Conservation (phyloP, 345 rosid genomes). For the Eucalyptus decipiens region DNA sequence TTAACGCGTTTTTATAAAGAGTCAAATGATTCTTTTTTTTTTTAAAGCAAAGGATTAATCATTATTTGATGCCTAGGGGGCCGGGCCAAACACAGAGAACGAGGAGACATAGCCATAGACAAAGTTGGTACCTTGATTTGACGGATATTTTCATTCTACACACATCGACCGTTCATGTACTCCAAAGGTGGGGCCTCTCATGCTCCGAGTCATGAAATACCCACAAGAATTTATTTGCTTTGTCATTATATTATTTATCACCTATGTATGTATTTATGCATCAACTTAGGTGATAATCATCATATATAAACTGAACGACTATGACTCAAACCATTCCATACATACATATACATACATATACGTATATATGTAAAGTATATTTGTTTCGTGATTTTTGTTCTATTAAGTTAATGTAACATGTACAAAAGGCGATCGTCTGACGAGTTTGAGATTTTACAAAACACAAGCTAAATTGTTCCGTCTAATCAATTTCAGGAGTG, state of each 20-base stretch:
- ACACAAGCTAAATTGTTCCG: neutral
- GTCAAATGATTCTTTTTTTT: neutral
- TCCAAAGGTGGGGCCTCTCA: neutral
- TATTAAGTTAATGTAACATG: neutral
- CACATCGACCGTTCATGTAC: neutral
- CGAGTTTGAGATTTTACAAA: neutral
- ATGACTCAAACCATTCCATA: neutral
- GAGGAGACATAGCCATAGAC: neutral
- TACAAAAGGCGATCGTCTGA: accelerated
- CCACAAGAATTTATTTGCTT: neutral
- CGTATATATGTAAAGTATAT: neutral
- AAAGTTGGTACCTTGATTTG: neutral
- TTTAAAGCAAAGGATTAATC: neutral
- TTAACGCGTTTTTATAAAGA: neutral
- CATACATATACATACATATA: too few species aligned
- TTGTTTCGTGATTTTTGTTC: neutral
- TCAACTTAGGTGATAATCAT: neutral
- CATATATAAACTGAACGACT: neutral
- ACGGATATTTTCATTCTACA: neutral
- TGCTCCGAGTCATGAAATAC: neutral
- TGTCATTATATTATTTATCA: neutral
- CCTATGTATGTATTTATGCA: neutral
- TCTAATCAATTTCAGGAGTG: neutral
- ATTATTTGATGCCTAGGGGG: neutral
- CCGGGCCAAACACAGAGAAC: neutral